Percentiles rank a stretch among this genome's conserved stretches.
phyloP scores from a whole-genome alignment of 306 rosid genomes.

The Cyamopsis tetragonoloba region DNA sequence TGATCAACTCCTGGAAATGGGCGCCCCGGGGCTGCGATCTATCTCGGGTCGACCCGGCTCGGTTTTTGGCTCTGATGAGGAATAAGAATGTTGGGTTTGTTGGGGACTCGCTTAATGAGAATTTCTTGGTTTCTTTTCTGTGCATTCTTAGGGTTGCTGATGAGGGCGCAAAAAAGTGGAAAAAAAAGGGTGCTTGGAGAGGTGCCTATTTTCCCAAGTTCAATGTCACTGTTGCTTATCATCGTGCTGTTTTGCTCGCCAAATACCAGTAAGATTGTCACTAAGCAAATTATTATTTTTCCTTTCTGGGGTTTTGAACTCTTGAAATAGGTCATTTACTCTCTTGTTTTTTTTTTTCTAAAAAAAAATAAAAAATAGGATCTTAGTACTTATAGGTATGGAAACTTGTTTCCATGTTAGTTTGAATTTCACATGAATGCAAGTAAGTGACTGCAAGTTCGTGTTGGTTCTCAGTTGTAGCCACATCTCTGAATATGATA shows the following conservation, averaged over 20 bases:
- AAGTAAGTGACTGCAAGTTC: not conserved
- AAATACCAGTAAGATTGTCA: slow-evolving; percentile 54
- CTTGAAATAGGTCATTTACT: not conserved
- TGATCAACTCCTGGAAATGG: slow-evolving; percentile 84
- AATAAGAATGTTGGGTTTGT: slow-evolving; percentile 74
- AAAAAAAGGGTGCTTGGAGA: slow-evolving; percentile 86
- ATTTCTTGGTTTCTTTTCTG: slow-evolving; percentile 65
- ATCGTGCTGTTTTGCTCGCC: slow-evolving; percentile 86
- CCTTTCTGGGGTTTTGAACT: not conserved
- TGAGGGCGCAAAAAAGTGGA: slow-evolving; percentile 71
- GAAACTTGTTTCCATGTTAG: not conserved
- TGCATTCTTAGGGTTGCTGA: slow-evolving; percentile 74
- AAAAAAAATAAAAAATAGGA: too few relatives aligned
- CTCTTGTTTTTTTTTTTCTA: too few relatives aligned
- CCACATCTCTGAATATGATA: not conserved
- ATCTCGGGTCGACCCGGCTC: slow-evolving; percentile 59
- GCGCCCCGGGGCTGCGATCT: slow-evolving; percentile 55
- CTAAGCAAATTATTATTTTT: not conserved
- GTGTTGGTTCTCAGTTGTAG: not conserved
- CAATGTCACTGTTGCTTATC: slow-evolving; percentile 77
- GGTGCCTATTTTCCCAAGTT: slow-evolving; percentile 85
- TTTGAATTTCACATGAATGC: not conserved
- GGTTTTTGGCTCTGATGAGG: slow-evolving; percentile 58
- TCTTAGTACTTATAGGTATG: not conserved
- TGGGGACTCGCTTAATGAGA: slow-evolving; percentile 89